phyloP scores from a whole-genome alignment of 2,329 filamentous ascomycete species.

The Aspergillus proliferans region DNA sequence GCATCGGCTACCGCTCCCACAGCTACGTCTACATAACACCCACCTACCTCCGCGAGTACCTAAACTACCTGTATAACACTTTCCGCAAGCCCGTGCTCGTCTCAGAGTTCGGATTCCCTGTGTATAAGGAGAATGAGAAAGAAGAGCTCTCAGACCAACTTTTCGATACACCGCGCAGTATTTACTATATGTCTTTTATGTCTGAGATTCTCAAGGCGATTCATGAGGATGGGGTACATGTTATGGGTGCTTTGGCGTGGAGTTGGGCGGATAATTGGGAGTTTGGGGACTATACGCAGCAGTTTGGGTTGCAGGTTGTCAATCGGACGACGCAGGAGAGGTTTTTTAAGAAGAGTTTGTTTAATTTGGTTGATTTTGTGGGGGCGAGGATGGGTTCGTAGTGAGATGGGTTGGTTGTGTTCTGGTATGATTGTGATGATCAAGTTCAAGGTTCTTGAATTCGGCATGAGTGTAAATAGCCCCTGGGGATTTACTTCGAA shows the following conservation, averaged over 20 bases:
- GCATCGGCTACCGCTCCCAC: conserved; percentile 52
- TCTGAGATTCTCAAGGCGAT: conserved; percentile 52
- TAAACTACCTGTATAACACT: conserved; percentile 56
- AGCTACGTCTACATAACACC: conserved; percentile 56
- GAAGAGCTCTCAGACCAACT: conserved; percentile 43
- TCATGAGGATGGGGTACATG: conserved; percentile 51
- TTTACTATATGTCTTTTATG: conserved; percentile 52
- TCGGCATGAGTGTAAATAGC: no score
- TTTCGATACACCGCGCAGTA: conserved; percentile 48
- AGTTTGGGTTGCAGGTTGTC: conserved; percentile 54
- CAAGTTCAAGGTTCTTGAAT: no score
- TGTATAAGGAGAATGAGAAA: conserved; percentile 44
- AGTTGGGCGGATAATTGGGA: conserved; percentile 50
- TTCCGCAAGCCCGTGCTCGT: conserved; percentile 45
- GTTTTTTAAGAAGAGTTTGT: conserved; percentile 54
- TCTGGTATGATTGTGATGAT: no score
- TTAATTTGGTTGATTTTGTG: conserved; percentile 52
- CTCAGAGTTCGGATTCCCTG: conserved; percentile 54
- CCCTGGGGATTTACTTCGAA: no score
- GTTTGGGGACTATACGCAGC: conserved; percentile 45
- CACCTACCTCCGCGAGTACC: conserved; percentile 38
- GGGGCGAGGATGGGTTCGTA: background rate
- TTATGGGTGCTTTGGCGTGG: conserved; percentile 52
- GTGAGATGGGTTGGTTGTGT: no score
- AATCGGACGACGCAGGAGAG: conserved; percentile 49